Evolutionary conservation across 176 grass and related monocot genomes (phyloP).

Genomic region (Rhipidocladum racemiflorum): DNA sequence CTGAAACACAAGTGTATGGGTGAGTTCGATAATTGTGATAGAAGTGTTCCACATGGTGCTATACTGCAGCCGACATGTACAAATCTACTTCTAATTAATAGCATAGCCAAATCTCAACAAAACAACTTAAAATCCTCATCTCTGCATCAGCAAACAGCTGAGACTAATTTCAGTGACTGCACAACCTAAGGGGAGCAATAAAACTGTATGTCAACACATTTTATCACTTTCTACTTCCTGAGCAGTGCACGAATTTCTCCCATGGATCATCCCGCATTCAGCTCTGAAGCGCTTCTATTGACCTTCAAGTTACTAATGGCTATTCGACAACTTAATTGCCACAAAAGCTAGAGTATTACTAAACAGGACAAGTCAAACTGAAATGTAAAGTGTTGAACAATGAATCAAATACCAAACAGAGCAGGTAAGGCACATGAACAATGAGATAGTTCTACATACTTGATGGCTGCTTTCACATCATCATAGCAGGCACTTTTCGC

Average conservation of each 20-base stretch:
- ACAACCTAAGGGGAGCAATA: not conserved
- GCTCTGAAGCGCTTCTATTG: not conserved
- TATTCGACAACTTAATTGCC: not conserved
- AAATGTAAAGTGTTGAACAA: not conserved
- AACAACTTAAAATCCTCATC: not conserved
- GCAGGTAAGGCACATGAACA: conserved; percentile 10
- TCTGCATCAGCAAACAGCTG: not conserved
- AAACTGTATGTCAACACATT: not conserved
- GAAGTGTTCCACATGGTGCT: not conserved
- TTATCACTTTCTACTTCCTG: not conserved
- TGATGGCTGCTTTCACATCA: conserved; percentile 95
- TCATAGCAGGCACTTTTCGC: conserved; percentile 92
- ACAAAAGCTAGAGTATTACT: not conserved
- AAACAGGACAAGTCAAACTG: not conserved
- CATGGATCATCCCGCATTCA: not conserved
- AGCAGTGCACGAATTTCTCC: not conserved
- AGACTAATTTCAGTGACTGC: not conserved
- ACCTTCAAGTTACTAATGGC: not conserved
- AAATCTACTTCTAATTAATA: conserved; percentile 3
- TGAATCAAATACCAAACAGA: not conserved
- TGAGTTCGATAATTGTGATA: not conserved
- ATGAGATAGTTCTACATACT: conserved; percentile 49
- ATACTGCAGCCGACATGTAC: not conserved
- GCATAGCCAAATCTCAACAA: not conserved
- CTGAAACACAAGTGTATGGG: conserved; percentile 29